Evolutionary conservation across 2,329 filamentous ascomycete species (phyloP).

Genomic region (Ascomycota sp.): DNA sequence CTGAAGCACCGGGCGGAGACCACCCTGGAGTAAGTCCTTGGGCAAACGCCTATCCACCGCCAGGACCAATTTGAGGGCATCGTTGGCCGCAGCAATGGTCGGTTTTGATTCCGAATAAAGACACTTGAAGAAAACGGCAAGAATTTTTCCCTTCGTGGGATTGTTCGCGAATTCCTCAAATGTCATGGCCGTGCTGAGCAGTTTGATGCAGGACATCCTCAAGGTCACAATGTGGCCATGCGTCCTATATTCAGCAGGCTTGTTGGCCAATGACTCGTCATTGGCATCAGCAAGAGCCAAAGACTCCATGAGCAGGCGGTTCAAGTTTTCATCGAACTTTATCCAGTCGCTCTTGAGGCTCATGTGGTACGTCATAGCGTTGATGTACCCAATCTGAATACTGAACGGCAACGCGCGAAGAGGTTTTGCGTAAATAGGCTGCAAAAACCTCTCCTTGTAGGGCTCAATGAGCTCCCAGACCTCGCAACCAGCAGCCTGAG

Average conservation of each 20-base stretch:
- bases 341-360: conserved; percentile 76
- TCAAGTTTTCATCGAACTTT: conserved; percentile 78
- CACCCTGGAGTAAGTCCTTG: conserved; percentile 86
- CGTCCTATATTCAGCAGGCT: conserved; percentile 85
- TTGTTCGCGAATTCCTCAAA: conserved; percentile 79
- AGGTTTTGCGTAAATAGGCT: conserved; percentile 88
- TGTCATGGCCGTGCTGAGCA: conserved; percentile 81
- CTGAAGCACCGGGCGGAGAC: conserved; percentile 82
- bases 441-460: conserved; percentile 74
- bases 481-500: conserved; percentile 55
- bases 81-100: conserved; percentile 84
- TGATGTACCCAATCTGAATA: conserved; percentile 94
- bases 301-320: conserved; percentile 79
- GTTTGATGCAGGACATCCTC: conserved; percentile 78
- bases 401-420: conserved; percentile 80
- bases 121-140: conserved; percentile 94
- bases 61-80: conserved; percentile 71
- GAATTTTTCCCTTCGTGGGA: conserved; percentile 48
- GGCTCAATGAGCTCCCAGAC: conserved; percentile 78
- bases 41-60: conserved; percentile 79
- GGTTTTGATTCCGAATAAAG: conserved; percentile 83
- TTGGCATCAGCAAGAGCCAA: conserved; percentile 85
- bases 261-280: conserved; percentile 80
- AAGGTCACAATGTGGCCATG: conserved; percentile 84
- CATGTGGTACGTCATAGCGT: conserved; percentile 90